Evolutionary conservation across 495 filamentous ascomycete species (phyloP), one percentile per base, ranked within the genome.

Genomic region (Hypoxylon cercidicola): DNA sequence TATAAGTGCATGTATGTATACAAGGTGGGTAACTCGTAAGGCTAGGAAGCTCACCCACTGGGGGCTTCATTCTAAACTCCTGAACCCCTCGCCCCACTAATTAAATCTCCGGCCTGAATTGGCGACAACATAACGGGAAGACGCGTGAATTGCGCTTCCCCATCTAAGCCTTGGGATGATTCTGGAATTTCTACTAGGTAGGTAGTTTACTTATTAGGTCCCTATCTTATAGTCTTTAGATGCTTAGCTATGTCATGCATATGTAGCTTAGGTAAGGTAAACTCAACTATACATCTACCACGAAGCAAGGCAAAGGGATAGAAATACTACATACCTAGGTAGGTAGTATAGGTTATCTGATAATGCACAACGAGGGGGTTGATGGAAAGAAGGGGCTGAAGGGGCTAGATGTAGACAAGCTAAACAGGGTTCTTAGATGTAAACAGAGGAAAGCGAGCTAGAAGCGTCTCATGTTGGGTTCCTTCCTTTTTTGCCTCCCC

Each of bases 31-130:
- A 60, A 34, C n/a, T 30, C 19, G 21, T 16, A 30, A 19, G 45
- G 47, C 35, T 54, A 35, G 49, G 45, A 35, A 25, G 49, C 62
- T 45, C 7, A 65, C 44, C 10, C 55, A n/a, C n/a, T 60, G 62
- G 62, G 60, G 62, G 35, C 50, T 37, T 50, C 46, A 39, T 19
- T 51, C 34, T 18, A 32, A 50, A 61, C 56, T 60, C 50, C 55
- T 60, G 11, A 52, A 44, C 64, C 64, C 64, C 58, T 62, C 64
- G 64, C 41, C 47, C 64, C 64, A 67, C 64, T 54, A 35, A 62
- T 58, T 43, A 67, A 67, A 58, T 67, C 48, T 67, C 64, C 64
- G 64, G 53, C 40, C 43, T 54, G 19, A 66, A 66, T 50, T 56
- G 3, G 49, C 8, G 35, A 54, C 40, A 25, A 46, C 43, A 43